phyloP scores from a whole-genome alignment of 208 protist genomes.

The Trypanosoma platydactyli region DNA sequence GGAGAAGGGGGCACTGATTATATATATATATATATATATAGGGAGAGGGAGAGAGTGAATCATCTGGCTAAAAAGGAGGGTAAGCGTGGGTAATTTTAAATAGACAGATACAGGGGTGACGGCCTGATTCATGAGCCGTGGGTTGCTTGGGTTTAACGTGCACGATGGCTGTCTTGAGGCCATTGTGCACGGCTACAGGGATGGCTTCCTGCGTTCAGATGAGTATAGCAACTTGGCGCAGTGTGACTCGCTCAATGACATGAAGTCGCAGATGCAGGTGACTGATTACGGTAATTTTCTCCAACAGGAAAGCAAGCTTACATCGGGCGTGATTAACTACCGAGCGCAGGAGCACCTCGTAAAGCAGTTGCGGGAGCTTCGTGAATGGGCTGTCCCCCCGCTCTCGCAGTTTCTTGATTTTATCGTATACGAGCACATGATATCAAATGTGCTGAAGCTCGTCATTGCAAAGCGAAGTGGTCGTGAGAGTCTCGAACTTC shows the following conservation, averaged over 20 bases:
- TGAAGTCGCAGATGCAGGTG: conserved; percentile 96
- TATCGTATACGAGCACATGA: conserved; percentile 99
- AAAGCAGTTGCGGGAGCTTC: conserved; percentile 95
- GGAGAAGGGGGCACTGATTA: too few relatives aligned
- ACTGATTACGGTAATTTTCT: conserved; percentile 98
- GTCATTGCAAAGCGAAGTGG: conserved; percentile 87
- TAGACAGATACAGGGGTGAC: conserved; percentile 14
- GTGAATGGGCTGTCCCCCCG: conserved; percentile 92
- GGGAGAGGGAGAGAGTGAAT: neutral
- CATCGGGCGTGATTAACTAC: conserved; percentile 90
- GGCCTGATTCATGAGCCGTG: conserved; percentile 38
- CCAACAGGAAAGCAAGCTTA: conserved; percentile 93
- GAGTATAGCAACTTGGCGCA: conserved; percentile 98
- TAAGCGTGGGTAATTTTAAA: too few relatives aligned
- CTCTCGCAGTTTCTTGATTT: conserved; percentile 98
- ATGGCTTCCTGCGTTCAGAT: conserved; percentile 89
- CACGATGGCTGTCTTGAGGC: conserved; percentile 89
- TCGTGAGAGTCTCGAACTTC: conserved; percentile 78
- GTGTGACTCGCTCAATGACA: conserved; percentile 98
- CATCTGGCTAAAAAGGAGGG: too few relatives aligned
- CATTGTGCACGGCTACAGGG: conserved; percentile 89
- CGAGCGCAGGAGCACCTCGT: conserved; percentile 95
- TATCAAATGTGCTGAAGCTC: conserved; percentile 92
- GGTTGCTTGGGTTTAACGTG: conserved; percentile 84
- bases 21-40: too few relatives aligned